phyloP scores from a whole-genome alignment of 768 basidiomycete species.

The Leucocoprinus sp. region DNA sequence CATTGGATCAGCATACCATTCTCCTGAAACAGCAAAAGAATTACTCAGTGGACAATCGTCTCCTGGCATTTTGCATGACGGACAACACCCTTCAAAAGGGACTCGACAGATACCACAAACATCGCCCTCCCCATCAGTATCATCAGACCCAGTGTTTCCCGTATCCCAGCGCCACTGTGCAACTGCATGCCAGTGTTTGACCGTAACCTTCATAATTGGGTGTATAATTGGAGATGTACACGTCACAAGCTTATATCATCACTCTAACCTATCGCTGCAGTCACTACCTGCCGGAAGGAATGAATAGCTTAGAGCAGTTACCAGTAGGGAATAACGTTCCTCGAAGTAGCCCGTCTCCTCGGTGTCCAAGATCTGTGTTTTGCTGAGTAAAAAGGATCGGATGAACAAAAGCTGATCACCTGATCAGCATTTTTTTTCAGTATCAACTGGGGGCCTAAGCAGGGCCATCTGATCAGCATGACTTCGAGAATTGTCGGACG shows the following conservation, averaged over 20 bases:
- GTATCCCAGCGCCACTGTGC: conserved; percentile 87
- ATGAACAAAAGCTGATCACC: neutral
- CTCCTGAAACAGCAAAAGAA: neutral
- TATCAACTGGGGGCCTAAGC: neutral
- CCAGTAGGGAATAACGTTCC: conserved; percentile 19
- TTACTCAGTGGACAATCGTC: conserved; percentile 44
- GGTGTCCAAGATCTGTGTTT: conserved; percentile 29
- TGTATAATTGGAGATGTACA: neutral
- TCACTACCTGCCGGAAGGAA: too few relatives aligned
- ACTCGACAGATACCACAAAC: conserved; percentile 86
- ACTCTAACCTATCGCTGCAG: too few relatives aligned
- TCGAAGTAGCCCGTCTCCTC: conserved; percentile 21
- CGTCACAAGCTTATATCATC: too few relatives aligned
- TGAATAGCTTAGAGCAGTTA: too few relatives aligned
- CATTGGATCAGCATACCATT: neutral
- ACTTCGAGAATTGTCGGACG: conserved; percentile 29
- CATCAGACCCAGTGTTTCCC: conserved; percentile 28
- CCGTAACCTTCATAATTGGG: conserved; percentile 60
- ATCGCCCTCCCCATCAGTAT: conserved; percentile 45
- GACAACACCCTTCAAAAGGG: conserved; percentile 91
- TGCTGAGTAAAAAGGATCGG: conserved; percentile 18
- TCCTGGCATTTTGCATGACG: conserved; percentile 92
- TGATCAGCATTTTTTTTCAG: neutral
- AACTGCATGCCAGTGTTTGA: conserved; percentile 84
- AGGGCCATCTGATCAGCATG: conserved; percentile 22